These are phyloP conservation scores for Trichosporon asahii DNA, from an alignment of 1,284 basidiomycete genomes.

Conservation along the genomic window DNA sequence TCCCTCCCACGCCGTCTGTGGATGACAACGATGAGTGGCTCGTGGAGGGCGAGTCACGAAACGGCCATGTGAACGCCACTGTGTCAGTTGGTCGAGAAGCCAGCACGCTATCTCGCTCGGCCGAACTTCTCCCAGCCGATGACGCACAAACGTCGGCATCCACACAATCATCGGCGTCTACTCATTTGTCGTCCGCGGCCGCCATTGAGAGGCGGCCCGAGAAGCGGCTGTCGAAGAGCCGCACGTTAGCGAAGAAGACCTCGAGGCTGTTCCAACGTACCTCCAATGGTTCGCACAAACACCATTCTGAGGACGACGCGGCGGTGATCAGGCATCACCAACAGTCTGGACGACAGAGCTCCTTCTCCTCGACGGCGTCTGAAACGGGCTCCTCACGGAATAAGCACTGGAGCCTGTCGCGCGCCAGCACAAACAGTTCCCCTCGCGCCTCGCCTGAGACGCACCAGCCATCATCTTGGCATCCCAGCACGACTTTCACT, in stretches of 20 bases:
- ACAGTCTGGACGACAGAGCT: conserved; percentile 33
- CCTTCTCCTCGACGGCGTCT: conserved; percentile 38
- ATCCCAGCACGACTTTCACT: conserved; percentile 17
- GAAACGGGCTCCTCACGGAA: conserved; percentile 22
- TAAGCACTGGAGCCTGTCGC: conserved; percentile 23
- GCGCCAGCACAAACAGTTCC: conserved; percentile 23
- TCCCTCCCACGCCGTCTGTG: conserved; percentile 5
- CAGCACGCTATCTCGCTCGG: conserved; percentile 16
- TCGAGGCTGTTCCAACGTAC: conserved; percentile 41
- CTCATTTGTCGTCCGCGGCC: background rate
- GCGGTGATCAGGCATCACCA: conserved; percentile 9
- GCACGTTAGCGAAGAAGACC: conserved; percentile 46
- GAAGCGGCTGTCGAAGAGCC: conserved; percentile 32
- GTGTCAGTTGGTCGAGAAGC: conserved; percentile 24
- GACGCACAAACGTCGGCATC: conserved; percentile 10
- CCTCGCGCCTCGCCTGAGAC: conserved; percentile 17
- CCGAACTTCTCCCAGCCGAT: conserved; percentile 19
- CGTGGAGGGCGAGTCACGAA: conserved; percentile 30
- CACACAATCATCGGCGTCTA: background rate
- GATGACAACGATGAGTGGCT: conserved; percentile 46
- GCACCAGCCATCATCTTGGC: conserved; percentile 26
- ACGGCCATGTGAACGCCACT: conserved; percentile 22
- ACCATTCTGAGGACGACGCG: conserved; percentile 13
- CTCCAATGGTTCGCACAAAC: conserved; percentile 10
- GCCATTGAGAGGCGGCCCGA: background rate